A percentile compares a stretch with the other conserved stretches of the same genome.
Evolutionary conservation across 768 basidiomycete species (phyloP).

Genomic region (Russula lepida): DNA sequence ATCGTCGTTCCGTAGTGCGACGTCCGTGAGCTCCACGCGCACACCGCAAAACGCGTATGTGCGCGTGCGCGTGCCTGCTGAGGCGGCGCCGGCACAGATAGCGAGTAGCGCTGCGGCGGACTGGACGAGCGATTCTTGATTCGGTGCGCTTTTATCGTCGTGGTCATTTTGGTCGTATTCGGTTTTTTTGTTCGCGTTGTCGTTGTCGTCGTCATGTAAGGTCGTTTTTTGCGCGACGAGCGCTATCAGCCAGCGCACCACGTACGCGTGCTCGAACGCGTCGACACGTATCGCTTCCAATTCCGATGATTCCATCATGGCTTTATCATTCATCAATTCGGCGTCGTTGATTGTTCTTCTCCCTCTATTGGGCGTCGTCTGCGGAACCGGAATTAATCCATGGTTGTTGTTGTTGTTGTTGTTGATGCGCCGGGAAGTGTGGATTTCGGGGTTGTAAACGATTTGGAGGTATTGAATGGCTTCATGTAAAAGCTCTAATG

Average conservation of each 20-base stretch:
- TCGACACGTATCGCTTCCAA: conserved; percentile 42
- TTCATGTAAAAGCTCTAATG: conserved; percentile 28
- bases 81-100: conserved; percentile 52
- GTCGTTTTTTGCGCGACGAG: conserved; percentile 34
- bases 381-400: neutral
- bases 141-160: too few relatives aligned
- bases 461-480: conserved; percentile 42
- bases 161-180: neutral
- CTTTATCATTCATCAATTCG: neutral
- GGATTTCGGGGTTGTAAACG: conserved; percentile 55
- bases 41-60: conserved; percentile 40
- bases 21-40: conserved; percentile 50
- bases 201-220: neutral
- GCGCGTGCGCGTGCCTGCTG: conserved; percentile 51
- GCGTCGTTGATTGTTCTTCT: neutral
- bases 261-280: conserved; percentile 58
- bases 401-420: neutral
- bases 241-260: conserved; percentile 66
- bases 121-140: conserved; percentile 36
- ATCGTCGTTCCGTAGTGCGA: conserved; percentile 61
- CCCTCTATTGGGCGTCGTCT: neutral
- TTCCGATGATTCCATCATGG: conserved; percentile 24
- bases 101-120: conserved; percentile 57
- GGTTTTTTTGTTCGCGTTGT: neutral
- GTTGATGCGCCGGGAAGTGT: conserved; percentile 41